These are phyloP conservation scores for Tricladium varicosporioides DNA, from an alignment of 2,329 filamentous ascomycete genomes.

Conservation along the genomic window DNA sequence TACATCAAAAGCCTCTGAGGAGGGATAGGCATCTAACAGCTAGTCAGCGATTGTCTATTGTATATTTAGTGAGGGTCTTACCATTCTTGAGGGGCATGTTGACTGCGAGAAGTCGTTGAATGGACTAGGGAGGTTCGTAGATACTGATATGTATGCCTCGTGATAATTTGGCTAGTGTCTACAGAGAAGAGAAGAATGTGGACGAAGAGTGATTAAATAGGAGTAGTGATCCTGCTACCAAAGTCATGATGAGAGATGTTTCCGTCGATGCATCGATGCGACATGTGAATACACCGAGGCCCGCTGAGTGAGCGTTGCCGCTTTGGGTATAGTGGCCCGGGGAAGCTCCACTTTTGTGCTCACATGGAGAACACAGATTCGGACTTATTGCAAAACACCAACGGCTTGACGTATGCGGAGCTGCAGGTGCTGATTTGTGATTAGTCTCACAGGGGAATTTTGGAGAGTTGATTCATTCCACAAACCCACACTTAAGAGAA, in stretches of 20 bases:
- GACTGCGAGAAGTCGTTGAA: constrained; percentile 12
- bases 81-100: constrained; percentile 74
- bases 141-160: background rate
- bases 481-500: too few species aligned
- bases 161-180: background rate
- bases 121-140: too few species aligned
- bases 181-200: background rate
- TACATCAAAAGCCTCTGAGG: constrained; percentile 86
- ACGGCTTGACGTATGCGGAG: background rate
- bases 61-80: constrained; percentile 35
- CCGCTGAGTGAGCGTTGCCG: background rate
- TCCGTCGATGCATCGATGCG: background rate
- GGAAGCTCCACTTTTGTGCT: background rate
- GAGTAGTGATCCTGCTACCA: background rate
- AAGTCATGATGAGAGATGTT: background rate
- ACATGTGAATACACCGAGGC: background rate
- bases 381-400: background rate
- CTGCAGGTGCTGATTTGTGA: too few species aligned
- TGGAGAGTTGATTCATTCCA: too few species aligned
- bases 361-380: background rate
- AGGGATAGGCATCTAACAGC: constrained; percentile 72
- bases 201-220: background rate
- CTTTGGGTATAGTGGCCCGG: background rate
- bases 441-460: too few species aligned
- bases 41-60: constrained; percentile 1